phyloP scores from a whole-genome alignment of 1,284 basidiomycete species.

The Ceratobasidium sp. region DNA sequence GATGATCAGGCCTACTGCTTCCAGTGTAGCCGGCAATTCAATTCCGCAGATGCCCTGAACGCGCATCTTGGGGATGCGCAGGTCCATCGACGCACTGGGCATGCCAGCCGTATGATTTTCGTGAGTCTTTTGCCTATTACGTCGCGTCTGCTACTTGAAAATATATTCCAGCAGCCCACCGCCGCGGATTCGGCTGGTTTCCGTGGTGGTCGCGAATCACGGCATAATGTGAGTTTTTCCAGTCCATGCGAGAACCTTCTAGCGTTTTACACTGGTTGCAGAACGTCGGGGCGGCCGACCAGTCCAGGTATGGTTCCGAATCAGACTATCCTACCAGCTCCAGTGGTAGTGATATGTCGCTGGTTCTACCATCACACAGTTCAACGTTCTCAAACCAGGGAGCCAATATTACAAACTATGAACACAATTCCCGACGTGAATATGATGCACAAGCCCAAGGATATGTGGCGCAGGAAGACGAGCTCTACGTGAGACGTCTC shows the following conservation, averaged over 20 bases:
- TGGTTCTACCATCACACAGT: neutral
- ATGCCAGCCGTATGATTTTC: neutral
- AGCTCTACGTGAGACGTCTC: neutral
- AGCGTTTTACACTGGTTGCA: neutral
- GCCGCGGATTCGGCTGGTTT: neutral
- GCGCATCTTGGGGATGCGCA: conserved; percentile 27
- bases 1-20: conserved; percentile 26
- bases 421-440: neutral
- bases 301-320: conserved; percentile 14
- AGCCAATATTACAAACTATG: neutral
- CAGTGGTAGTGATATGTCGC: neutral
- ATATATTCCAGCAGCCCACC: neutral
- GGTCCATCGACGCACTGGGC: conserved; percentile 7
- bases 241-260: too few relatives aligned
- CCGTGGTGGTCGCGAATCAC: neutral
- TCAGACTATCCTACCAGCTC: conserved; percentile 3
- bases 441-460: neutral
- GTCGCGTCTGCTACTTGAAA: neutral
- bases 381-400: conserved; percentile 1
- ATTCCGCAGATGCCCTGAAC: conserved; percentile 18
- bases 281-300: neutral
- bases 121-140: neutral
- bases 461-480: neutral
- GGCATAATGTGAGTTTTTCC: neutral
- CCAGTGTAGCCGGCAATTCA: conserved; percentile 32